Evolutionary conservation across 2,329 filamentous ascomycete genomes (phyloP).

Genomic region (Exophiala xenobiotica): DNA sequence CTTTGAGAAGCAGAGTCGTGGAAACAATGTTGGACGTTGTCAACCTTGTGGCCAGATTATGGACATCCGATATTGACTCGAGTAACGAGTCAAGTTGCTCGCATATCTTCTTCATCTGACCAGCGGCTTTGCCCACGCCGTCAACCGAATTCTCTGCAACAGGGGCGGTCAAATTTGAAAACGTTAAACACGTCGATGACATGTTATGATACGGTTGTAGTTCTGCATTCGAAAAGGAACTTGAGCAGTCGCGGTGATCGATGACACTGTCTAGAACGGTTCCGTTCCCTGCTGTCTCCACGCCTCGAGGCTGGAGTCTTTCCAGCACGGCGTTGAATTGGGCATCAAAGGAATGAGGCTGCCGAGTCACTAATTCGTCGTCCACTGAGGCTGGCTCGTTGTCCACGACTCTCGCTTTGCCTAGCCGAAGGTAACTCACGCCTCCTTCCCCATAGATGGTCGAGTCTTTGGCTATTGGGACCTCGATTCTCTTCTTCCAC

Average conservation of each 20-base stretch:
- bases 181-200: conserved; percentile 7
- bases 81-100: conserved; percentile 8
- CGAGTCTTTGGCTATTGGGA: conserved; percentile 55
- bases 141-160: not conserved
- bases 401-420: conserved; percentile 54
- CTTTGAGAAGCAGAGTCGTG: conserved; percentile 67
- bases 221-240: not conserved
- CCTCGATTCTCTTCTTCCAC: conserved; percentile 69
- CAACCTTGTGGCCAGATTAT: not conserved
- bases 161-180: conserved; percentile 15
- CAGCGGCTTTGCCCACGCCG: conserved; percentile 2
- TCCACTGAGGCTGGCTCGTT: conserved; percentile 35
- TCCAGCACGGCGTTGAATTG: conserved; percentile 52
- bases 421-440: conserved; percentile 68
- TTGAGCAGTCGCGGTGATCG: not conserved
- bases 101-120: conserved; percentile 22
- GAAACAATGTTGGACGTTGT: conserved; percentile 41
- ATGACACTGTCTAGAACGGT: no score
- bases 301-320: conserved; percentile 10
- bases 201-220: conserved; percentile 8
- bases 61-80: not conserved
- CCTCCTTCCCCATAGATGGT: conserved; percentile 71
- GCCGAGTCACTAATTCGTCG: not conserved
- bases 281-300: not conserved
- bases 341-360: conserved; percentile 52